Conservation (phyloP, 768 basidiomycete species). For the Lactarius pseudohatsudake region DNA sequence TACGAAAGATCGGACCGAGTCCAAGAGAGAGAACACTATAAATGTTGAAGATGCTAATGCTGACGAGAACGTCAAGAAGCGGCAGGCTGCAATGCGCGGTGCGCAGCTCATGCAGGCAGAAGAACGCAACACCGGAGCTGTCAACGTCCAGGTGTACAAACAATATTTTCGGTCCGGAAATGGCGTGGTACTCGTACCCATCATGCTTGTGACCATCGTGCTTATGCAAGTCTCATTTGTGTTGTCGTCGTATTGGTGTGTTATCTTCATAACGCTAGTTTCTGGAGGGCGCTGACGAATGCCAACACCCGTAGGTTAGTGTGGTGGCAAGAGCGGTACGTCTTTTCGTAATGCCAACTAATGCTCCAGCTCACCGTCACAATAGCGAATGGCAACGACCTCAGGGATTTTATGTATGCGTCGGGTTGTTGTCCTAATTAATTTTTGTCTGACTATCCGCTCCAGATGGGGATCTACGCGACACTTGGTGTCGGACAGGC, state of each 20-base stretch:
- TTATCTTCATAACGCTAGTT: constrained; percentile 1
- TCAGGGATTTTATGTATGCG: too few species aligned
- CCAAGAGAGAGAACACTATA: constrained; percentile 44
- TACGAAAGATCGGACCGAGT: constrained; percentile 51
- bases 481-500: too few species aligned
- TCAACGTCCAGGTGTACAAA: constrained; percentile 54
- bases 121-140: constrained; percentile 77
- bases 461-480: too few species aligned
- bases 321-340: constrained; percentile 76
- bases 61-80: constrained; percentile 41
- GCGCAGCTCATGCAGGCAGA: constrained; percentile 77
- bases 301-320: constrained; percentile 54
- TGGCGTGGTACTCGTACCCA: constrained; percentile 62
- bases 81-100: constrained; percentile 40
- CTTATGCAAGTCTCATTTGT: constrained; percentile 70
- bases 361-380: constrained; percentile 24
- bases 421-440: too few species aligned
- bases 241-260: constrained; percentile 73
- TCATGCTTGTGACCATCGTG: constrained; percentile 58
- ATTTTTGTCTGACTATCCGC: too few species aligned
- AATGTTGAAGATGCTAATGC: constrained; percentile 39
- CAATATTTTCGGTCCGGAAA: constrained; percentile 70
- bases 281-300: constrained; percentile 21
- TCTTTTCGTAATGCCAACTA: constrained; percentile 9
- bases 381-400: constrained; percentile 53